Conservation (phyloP, 225 moss, liverwort and hornwort genomes). For the Marchantia polymorpha region DNA sequence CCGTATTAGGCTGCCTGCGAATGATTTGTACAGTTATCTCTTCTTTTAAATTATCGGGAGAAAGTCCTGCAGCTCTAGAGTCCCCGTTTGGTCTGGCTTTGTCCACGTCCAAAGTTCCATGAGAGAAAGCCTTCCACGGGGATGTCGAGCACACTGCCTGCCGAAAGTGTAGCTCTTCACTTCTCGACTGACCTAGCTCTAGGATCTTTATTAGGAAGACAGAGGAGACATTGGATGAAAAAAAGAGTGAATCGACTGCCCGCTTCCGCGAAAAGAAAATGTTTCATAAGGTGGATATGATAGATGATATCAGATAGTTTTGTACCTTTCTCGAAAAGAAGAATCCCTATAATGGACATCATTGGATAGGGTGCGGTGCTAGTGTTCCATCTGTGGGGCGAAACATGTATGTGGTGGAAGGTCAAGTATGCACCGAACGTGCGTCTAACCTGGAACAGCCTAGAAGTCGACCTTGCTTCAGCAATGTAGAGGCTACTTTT, state of each 20-base stretch:
- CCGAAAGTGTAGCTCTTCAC: neutral
- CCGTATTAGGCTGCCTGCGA: conserved; percentile 21
- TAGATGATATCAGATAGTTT: neutral
- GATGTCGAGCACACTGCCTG: neutral
- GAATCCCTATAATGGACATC: neutral
- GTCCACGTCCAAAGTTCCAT: neutral
- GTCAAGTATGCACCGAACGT: neutral
- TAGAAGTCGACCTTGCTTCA: neutral
- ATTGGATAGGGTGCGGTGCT: neutral
- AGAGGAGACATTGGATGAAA: neutral
- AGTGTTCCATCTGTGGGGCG: neutral
- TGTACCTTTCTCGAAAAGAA: neutral
- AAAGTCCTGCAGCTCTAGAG: neutral
- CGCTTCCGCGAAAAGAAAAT: conserved; percentile 13
- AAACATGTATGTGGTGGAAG: neutral
- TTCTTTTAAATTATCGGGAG: neutral
- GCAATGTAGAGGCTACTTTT: neutral
- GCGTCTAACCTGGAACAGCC: neutral
- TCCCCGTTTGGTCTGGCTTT: neutral
- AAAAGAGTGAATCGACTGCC: conserved; percentile 1
- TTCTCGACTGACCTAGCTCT: neutral
- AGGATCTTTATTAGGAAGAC: neutral
- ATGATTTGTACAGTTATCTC: conserved; percentile 30
- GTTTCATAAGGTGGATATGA: neutral
- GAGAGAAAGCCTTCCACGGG: neutral